A percentile compares a stretch with the other conserved stretches of the same genome.
These are phyloP conservation scores for Talaromyces proteolyticus DNA, from an alignment of 495 filamentous ascomycete genomes.

Conservation along the genomic window DNA sequence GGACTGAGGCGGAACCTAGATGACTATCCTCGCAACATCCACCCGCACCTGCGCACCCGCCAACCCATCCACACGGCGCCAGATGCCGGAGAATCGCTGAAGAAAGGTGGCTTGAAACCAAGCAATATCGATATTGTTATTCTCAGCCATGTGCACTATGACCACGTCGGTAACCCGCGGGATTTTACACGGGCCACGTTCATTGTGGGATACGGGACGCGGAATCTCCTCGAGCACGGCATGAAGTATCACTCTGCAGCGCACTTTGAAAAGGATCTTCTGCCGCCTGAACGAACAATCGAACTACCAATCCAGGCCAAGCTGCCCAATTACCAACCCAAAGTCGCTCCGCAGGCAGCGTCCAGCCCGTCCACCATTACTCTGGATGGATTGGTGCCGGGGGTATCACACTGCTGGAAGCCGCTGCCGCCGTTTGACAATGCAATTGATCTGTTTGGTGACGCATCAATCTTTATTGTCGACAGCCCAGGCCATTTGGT, in stretches of 20 bases:
- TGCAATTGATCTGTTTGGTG: slow-evolving; percentile 30
- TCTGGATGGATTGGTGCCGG: not conserved
- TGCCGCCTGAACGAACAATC: not conserved
- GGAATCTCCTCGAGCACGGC: not conserved
- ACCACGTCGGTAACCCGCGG: slow-evolving; percentile 41
- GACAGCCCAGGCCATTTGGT: slow-evolving; percentile 36
- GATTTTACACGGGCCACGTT: slow-evolving; percentile 39
- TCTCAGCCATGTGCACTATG: slow-evolving; percentile 46
- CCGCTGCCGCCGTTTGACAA: slow-evolving; percentile 23
- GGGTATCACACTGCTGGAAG: not conserved
- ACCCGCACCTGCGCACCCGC: not conserved
- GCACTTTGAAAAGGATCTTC: not conserved
- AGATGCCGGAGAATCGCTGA: not conserved
- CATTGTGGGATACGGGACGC: slow-evolving; percentile 18
- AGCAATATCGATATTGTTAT: slow-evolving; percentile 37
- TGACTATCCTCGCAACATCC: not conserved
- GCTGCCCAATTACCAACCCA: not conserved
- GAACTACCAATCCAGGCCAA: not conserved
- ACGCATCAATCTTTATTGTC: slow-evolving; percentile 25
- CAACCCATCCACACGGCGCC: not conserved
- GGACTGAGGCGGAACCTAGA: not conserved
- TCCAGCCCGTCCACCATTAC: not conserved
- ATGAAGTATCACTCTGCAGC: slow-evolving; percentile 3
- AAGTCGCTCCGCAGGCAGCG: not conserved
- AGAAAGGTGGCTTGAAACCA: not conserved